Percentiles rank a stretch among this genome's conserved stretches.
These are phyloP conservation scores for Yarrowia deformans DNA, from an alignment of 805 yeast genomes.

Conservation along the genomic window DNA sequence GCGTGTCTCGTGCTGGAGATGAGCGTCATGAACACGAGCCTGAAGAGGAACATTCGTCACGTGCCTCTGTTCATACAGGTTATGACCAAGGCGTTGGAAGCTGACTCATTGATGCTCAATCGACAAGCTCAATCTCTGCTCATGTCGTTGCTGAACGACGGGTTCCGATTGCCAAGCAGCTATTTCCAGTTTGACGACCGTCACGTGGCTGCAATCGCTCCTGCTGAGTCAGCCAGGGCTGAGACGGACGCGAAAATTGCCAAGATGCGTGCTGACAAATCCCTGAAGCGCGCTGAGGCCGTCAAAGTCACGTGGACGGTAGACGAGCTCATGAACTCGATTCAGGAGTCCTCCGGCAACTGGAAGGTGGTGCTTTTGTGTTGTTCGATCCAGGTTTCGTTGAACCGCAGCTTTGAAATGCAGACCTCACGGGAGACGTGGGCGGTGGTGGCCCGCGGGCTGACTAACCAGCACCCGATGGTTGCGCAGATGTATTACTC, in stretches of 20 bases:
- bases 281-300: slow-evolving; percentile 42
- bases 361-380: slow-evolving; percentile 29
- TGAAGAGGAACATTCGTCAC: slow-evolving; percentile 64
- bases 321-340: slow-evolving; percentile 11
- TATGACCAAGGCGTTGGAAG: slow-evolving; percentile 61
- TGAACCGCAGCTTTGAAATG: slow-evolving; percentile 26
- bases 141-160: slow-evolving; percentile 47
- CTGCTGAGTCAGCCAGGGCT: slow-evolving; percentile 15
- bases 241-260: slow-evolving; percentile 41
- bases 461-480: slow-evolving; percentile 32
- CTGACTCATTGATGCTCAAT: slow-evolving; percentile 65
- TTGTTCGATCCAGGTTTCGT: slow-evolving; percentile 20
- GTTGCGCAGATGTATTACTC: slow-evolving; percentile 14
- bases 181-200: slow-evolving; percentile 39
- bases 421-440: slow-evolving; percentile 18
- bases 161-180: slow-evolving; percentile 58
- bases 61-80: slow-evolving; percentile 58
- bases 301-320: slow-evolving; percentile 11
- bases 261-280: slow-evolving; percentile 40
- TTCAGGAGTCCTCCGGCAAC: not conserved
- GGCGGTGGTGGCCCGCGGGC: slow-evolving; percentile 13
- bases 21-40: slow-evolving; percentile 63
- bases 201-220: slow-evolving; percentile 41
- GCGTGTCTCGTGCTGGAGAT: slow-evolving; percentile 65
- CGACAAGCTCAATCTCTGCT: slow-evolving; percentile 50